Evolutionary conservation across 305 asterid species (phyloP), one percentile per base, ranked within the genome.

Genomic region (Solanum aculeatissimum): DNA sequence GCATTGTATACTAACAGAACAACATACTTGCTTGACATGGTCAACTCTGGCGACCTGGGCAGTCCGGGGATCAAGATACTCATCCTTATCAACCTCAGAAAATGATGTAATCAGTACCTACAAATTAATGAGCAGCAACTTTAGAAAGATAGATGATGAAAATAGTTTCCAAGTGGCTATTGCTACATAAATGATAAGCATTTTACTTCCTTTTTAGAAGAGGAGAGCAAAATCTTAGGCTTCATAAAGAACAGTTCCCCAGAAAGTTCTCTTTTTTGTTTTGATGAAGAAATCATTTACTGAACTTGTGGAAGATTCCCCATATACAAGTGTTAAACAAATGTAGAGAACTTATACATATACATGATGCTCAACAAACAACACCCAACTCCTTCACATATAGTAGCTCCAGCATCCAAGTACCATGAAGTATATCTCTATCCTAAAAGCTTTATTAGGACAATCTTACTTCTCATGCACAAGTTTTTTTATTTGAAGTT

Each of bases 31-130:
- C 88, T 93, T 95, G 87, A 95, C 93, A 89, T 96, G 99, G 90
- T 95, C 97, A 88, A 96, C 92, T 62, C 87, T 92, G 18, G 95
- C 98, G 86, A 96, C 97, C 88, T 95, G 98, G 84, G 98, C 95
- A 80, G 98, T 95, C 90, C 96, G 91, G 21, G 98, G 99, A 89
- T 96, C 99, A 89, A 96, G 89, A 90, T 92, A 96, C 87, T 95
- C 98, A 88, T 92, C 90, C 88, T 89, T 88, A 89, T 88, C 92
- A 85, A 93, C 90, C 92, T 95, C 98, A 35, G 89, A 87, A 88
- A 80, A 93, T 19, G 98, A 85, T 85, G 99, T 91, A 81, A 96
- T 85, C 88, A 96, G 86, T 66, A 95, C 99, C 99, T 96, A 95
- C 83, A 81, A 71, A 87, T 80, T 6, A 25, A 45, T 49, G 82